phyloP scores from a whole-genome alignment of 2,329 filamentous ascomycete species.

The Alternaria metachromatica region DNA sequence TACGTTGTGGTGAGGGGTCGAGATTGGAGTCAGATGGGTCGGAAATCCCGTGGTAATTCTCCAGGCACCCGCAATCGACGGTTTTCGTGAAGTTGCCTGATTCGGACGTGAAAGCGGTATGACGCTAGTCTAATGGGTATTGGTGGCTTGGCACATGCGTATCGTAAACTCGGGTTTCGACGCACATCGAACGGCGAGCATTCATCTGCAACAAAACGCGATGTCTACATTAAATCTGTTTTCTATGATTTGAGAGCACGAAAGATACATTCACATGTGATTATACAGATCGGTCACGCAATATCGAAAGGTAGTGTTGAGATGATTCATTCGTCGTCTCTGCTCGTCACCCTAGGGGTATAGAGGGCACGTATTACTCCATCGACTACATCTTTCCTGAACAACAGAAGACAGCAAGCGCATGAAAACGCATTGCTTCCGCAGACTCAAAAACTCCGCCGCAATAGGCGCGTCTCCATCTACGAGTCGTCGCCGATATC shows the following conservation, averaged over 20 bases:
- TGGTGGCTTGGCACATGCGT: background rate
- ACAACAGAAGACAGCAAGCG: background rate
- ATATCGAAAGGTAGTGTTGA: background rate
- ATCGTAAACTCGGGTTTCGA: background rate
- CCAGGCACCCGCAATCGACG: background rate
- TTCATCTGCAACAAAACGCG: background rate
- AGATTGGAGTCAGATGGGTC: background rate
- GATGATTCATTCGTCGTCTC: background rate
- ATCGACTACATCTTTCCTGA: background rate
- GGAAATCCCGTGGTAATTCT: background rate
- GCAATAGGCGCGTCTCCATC: background rate
- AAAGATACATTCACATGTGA: background rate
- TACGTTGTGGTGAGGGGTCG: background rate
- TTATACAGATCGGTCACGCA: background rate
- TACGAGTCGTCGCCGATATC: conserved; percentile 70
- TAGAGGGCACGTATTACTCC: background rate
- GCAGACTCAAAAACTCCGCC: background rate
- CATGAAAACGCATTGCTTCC: background rate
- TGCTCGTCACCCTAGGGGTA: background rate
- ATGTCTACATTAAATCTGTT: background rate
- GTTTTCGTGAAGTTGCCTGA: background rate
- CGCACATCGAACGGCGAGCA: background rate
- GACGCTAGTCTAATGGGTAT: background rate
- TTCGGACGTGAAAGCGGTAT: accelerated
- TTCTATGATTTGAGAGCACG: background rate